Conservation (phyloP, 2,329 filamentous ascomycete species). For the Paraphaeosphaeria sporulosa region DNA sequence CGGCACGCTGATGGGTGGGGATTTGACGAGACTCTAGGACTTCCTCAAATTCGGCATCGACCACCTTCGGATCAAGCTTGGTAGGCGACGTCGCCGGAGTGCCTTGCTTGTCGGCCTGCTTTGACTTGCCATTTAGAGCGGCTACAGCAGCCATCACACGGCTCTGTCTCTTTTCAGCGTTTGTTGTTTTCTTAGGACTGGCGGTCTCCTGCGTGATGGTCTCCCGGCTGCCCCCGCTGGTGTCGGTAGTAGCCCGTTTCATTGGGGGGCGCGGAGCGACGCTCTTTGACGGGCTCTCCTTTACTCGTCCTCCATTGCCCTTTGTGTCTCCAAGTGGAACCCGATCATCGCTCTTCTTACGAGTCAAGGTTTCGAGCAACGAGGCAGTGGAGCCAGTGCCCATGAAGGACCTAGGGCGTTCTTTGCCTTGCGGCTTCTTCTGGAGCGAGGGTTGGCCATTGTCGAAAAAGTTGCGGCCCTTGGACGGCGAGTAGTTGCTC, state of each 20-base stretch:
- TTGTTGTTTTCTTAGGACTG: slow-evolving; percentile 22
- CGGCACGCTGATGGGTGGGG: slow-evolving; percentile 89
- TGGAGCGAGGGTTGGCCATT: slow-evolving; percentile 55
- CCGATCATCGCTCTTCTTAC: slow-evolving; percentile 46
- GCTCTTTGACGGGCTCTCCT: slow-evolving; percentile 35
- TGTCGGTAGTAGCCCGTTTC: slow-evolving; percentile 40
- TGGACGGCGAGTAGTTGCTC: slow-evolving; percentile 65
- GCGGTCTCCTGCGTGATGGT: slow-evolving; percentile 20
- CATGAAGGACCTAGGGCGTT: slow-evolving; percentile 62
- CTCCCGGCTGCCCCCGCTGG: slow-evolving; percentile 16
- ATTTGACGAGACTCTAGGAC: slow-evolving; percentile 86
- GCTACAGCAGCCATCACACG: slow-evolving; percentile 71
- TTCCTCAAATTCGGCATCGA: slow-evolving; percentile 69
- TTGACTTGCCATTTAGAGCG: slow-evolving; percentile 64
- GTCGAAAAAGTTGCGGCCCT: slow-evolving; percentile 68
- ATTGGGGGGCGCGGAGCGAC: slow-evolving; percentile 29
- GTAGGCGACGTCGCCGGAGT: slow-evolving; percentile 33
- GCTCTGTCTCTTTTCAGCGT: slow-evolving; percentile 53
- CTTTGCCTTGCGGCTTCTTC: slow-evolving; percentile 41
- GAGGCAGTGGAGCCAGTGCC: slow-evolving; percentile 52
- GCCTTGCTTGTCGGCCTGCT: slow-evolving; percentile 40
- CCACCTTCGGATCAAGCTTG: slow-evolving; percentile 60
- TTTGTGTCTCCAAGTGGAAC: slow-evolving; percentile 43
- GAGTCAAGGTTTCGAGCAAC: slow-evolving; percentile 49
- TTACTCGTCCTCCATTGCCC: slow-evolving; percentile 39